Conservation (phyloP, 176 grass and related monocot genomes). For the Musa troglodytarum region DNA sequence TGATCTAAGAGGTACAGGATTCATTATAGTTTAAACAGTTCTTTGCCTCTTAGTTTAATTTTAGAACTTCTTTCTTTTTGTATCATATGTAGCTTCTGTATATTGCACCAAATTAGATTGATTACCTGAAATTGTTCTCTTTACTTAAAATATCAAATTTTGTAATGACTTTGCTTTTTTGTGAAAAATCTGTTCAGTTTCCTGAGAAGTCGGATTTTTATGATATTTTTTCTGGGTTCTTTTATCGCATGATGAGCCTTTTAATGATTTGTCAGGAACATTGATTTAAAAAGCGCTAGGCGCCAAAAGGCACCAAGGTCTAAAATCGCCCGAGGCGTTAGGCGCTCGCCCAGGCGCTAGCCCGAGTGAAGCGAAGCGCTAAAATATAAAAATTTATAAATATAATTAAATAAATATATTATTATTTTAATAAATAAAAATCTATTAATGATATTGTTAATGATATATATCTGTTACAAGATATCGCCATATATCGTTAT, state of each 20-base stretch:
- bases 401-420: too few relatives aligned
- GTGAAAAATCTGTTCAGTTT: not conserved
- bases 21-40: not conserved
- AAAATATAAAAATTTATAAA: too few relatives aligned
- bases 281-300: too few relatives aligned
- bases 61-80: not conserved
- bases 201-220: not conserved
- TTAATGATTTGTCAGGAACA: not conserved
- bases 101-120: not conserved
- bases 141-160: not conserved
- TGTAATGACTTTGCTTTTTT: not conserved
- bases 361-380: too few relatives aligned
- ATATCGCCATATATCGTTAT: too few relatives aligned
- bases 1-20: slow-evolving; percentile 60
- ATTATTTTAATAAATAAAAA: too few relatives aligned
- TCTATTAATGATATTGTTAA: too few relatives aligned
- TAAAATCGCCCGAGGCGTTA: too few relatives aligned
- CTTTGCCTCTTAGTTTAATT: not conserved
- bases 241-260: not conserved
- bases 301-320: too few relatives aligned
- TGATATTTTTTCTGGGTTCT: not conserved
- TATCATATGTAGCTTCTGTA: not conserved
- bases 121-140: not conserved
- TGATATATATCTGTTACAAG: too few relatives aligned
- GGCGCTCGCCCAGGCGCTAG: too few relatives aligned